A percentile compares a stretch with the other conserved stretches of the same genome.
Conservation (phyloP, 2,329 filamentous ascomycete species). For the Lachnellula suecica region DNA sequence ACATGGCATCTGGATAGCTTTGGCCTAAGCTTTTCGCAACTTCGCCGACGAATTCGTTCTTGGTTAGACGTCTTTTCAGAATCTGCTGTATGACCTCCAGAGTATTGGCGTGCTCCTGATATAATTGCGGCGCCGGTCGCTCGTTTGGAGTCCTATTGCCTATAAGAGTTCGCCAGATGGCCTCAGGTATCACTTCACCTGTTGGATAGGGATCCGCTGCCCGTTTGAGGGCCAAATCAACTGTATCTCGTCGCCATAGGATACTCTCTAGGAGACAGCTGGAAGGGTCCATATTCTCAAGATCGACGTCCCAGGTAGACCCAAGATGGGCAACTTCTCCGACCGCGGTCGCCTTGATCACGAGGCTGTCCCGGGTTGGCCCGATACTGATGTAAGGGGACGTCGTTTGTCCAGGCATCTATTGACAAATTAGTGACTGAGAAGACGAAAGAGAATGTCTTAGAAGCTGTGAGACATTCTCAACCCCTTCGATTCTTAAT, state of each 20-base stretch:
- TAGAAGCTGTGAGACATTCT: no score
- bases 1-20: not conserved
- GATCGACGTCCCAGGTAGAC: not conserved
- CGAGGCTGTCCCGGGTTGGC: not conserved
- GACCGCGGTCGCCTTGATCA: not conserved
- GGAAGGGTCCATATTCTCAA: not conserved
- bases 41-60: not conserved
- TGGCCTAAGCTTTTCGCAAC: not conserved
- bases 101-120: not conserved
- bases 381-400: not conserved
- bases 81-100: not conserved
- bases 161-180: not conserved
- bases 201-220: not conserved
- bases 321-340: not conserved
- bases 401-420: not conserved
- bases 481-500: no score
- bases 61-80: not conserved
- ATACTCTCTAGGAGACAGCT: not conserved
- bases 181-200: not conserved
- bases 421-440: no score
- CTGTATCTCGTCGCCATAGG: not conserved
- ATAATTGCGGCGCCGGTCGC: not conserved
- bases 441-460: no score
- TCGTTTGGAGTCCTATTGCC: not conserved
- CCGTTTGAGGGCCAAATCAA: not conserved